phyloP scores from a whole-genome alignment of 1,284 basidiomycete species.

The Boletus sp. region DNA sequence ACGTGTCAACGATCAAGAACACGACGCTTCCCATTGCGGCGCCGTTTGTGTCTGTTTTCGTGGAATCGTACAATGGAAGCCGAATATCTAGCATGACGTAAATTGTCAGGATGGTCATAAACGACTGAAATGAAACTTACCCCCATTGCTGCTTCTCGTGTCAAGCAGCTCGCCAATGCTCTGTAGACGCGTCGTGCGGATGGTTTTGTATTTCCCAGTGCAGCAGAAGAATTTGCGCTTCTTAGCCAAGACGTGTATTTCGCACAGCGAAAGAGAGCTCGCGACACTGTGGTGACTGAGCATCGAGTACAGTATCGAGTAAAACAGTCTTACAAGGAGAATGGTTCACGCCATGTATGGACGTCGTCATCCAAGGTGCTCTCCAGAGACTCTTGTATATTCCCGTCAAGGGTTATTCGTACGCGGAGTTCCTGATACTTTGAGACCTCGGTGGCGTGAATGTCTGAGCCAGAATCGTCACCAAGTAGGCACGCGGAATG shows the following conservation, averaged over 20 bases:
- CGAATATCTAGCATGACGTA: slow-evolving; percentile 30
- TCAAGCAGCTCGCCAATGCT: slow-evolving; percentile 25
- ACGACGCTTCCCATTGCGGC: slow-evolving; percentile 27
- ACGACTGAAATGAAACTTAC: slow-evolving; percentile 33
- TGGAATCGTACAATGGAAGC: slow-evolving; percentile 36
- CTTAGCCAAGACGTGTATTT: slow-evolving; percentile 29
- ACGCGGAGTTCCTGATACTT: slow-evolving; percentile 28
- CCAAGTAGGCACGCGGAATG: background rate
- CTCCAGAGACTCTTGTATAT: slow-evolving; percentile 31
- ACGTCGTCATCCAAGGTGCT: slow-evolving; percentile 26
- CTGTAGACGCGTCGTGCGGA: slow-evolving; percentile 32
- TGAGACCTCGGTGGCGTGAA: slow-evolving; percentile 22
- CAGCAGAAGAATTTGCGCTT: slow-evolving; percentile 32
- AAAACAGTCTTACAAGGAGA: slow-evolving; percentile 25
- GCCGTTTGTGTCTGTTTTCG: slow-evolving; percentile 28
- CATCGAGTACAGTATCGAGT: background rate
- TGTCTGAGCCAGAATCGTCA: slow-evolving; percentile 18
- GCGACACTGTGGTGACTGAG: slow-evolving; percentile 20
- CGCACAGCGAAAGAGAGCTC: slow-evolving; percentile 26
- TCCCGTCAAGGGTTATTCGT: slow-evolving; percentile 28
- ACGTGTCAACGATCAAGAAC: slow-evolving; percentile 25
- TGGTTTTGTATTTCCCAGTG: slow-evolving; percentile 26
- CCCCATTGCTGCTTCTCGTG: slow-evolving; percentile 28
- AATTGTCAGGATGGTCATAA: slow-evolving; percentile 30
- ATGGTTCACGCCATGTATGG: slow-evolving; percentile 31